These are phyloP conservation scores for Microdochium nivale DNA, from an alignment of 2,329 filamentous ascomycete species.

Conservation along the genomic window DNA sequence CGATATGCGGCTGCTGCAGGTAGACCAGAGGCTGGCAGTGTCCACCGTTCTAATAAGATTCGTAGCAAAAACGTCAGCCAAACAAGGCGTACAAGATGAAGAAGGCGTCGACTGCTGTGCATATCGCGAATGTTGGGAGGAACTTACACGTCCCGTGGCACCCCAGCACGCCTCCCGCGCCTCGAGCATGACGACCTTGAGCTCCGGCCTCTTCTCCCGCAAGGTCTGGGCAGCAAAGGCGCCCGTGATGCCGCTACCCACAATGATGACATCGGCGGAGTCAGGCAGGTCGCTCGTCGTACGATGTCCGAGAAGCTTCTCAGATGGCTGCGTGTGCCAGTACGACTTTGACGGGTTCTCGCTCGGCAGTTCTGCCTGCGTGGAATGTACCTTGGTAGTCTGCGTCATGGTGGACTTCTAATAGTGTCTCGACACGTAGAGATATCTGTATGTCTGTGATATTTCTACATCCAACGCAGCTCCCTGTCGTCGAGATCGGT, in stretches of 20 bases:
- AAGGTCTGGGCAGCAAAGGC: conserved; percentile 60
- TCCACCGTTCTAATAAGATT: conserved; percentile 47
- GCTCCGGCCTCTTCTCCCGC: conserved; percentile 31
- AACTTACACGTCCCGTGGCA: conserved; percentile 67
- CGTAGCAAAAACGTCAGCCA: neutral
- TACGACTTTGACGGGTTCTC: conserved; percentile 55
- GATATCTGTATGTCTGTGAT: neutral
- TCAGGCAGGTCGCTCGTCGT: conserved; percentile 56
- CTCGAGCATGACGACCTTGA: conserved; percentile 63
- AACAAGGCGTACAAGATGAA: neutral
- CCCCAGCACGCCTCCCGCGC: conserved; percentile 75
- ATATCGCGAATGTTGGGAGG: neutral
- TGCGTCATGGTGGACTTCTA: neutral
- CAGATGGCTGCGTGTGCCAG: conserved; percentile 64
- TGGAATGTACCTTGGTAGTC: conserved; percentile 6
- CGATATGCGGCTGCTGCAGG: conserved; percentile 47
- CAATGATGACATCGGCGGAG: conserved; percentile 58
- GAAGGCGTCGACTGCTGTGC: too few relatives aligned
- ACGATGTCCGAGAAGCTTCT: conserved; percentile 55
- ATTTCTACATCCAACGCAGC: neutral
- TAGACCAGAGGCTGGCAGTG: conserved; percentile 71
- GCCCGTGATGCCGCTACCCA: conserved; percentile 73
- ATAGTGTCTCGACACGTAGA: neutral
- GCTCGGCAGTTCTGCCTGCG: conserved; percentile 49
- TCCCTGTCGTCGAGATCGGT: too few relatives aligned